Evolutionary conservation across 257 asterid genomes (phyloP).

Genomic region (Paulownia fortunei): DNA sequence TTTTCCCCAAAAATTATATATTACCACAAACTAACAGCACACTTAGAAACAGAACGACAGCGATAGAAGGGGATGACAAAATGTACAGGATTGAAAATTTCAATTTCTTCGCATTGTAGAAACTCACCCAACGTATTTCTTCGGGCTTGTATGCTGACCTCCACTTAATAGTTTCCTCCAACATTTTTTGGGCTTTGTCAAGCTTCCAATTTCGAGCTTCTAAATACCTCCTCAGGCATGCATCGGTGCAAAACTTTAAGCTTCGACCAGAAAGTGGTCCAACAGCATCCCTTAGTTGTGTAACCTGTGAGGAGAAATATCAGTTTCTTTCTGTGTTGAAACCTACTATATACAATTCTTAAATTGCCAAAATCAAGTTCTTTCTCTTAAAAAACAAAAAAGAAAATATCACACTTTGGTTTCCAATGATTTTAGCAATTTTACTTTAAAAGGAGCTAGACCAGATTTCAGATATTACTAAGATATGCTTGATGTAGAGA

Average conservation of each 20-base stretch:
- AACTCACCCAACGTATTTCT: constrained; percentile 88
- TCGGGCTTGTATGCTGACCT: constrained; percentile 77
- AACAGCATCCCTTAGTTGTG: constrained; percentile 59
- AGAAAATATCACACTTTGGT: background rate
- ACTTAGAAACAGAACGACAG: background rate
- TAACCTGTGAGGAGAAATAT: constrained; percentile 48
- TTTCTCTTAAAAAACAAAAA: background rate
- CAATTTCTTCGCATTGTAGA: background rate
- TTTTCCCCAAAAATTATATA: background rate
- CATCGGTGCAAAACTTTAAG: constrained; percentile 66
- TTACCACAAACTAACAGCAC: background rate
- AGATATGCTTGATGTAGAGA: background rate
- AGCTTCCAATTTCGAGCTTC: constrained; percentile 87
- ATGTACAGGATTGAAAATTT: background rate
- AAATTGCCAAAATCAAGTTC: background rate
- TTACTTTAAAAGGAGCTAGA: background rate
- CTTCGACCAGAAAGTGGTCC: constrained; percentile 68
- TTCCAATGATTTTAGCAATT: background rate
- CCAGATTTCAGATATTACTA: constrained; percentile 7
- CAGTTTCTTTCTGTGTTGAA: background rate
- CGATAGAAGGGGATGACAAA: background rate
- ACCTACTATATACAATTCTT: background rate
- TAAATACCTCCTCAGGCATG: constrained; percentile 69
- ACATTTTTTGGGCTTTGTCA: constrained; percentile 77
- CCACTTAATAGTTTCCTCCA: constrained; percentile 80